These are phyloP conservation scores for Styphnolobium japonicum DNA, from an alignment of 306 rosid genomes.

Conservation along the genomic window DNA sequence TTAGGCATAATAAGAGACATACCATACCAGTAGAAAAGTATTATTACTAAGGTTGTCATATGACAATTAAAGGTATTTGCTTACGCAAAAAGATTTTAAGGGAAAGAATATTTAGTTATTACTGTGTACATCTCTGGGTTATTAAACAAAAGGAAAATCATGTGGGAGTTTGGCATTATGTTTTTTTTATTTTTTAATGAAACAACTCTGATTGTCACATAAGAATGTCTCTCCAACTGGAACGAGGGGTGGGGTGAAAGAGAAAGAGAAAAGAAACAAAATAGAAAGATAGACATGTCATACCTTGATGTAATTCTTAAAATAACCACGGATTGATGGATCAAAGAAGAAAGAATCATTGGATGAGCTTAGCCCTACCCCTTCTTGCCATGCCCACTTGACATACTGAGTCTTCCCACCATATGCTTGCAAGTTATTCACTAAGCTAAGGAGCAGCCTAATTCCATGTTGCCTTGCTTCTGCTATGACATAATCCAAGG, in stretches of 20 bases:
- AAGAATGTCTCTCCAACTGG: background rate
- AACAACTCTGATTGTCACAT: background rate
- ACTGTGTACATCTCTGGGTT: background rate
- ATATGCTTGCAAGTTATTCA: conserved; percentile 84
- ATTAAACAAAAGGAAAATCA: background rate
- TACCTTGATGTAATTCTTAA: conserved; percentile 88
- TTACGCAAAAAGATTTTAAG: background rate
- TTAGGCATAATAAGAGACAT: background rate
- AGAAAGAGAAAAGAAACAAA: background rate
- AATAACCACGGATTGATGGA: conserved; percentile 78
- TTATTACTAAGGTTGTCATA: background rate
- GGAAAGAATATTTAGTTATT: background rate
- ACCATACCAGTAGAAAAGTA: background rate
- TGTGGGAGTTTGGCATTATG: background rate
- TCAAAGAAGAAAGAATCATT: conserved; percentile 98
- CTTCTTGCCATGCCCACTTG: conserved; percentile 99
- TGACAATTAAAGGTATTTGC: background rate
- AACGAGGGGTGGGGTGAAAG: background rate
- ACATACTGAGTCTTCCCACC: conserved; percentile 98
- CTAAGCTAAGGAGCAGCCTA: conserved; percentile 87
- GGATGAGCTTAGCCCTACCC: conserved; percentile 83
- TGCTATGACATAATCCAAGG: conserved; percentile 86
- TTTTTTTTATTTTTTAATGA: background rate
- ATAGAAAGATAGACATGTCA: background rate
- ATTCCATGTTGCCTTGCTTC: conserved; percentile 81